Conservation (phyloP, 2,329 filamentous ascomycete species). For the Lithohypha guttulata region DNA sequence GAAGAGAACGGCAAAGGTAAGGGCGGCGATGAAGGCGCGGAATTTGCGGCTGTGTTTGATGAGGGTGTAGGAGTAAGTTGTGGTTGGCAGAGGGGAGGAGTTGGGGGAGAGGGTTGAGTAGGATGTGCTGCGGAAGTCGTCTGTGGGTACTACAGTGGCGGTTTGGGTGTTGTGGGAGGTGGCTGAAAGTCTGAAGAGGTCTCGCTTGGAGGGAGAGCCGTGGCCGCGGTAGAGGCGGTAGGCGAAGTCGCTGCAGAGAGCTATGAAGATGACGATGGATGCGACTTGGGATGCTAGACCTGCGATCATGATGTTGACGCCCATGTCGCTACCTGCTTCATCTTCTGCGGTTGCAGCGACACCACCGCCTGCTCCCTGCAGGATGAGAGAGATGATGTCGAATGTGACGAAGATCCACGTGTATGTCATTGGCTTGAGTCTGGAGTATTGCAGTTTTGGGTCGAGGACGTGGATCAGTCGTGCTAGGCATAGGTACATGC, state of each 20-base stretch:
- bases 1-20: conserved; percentile 27
- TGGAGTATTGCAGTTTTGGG: conserved; percentile 22
- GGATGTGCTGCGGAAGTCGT: background rate
- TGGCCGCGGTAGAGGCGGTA: conserved; percentile 25
- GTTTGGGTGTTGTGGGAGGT: background rate
- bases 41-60: conserved; percentile 29
- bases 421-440: conserved; percentile 26
- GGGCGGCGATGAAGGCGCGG: conserved; percentile 24
- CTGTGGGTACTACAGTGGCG: background rate
- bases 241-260: conserved; percentile 42
- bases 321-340: conserved; percentile 28
- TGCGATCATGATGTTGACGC: conserved; percentile 55
- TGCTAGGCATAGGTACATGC: conserved; percentile 51
- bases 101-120: too few relatives aligned
- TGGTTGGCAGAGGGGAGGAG: background rate
- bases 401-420: conserved; percentile 47
- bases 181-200: conserved; percentile 21
- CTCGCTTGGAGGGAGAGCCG: conserved; percentile 13
- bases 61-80: background rate
- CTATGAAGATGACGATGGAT: conserved; percentile 42
- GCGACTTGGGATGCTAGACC: conserved; percentile 28
- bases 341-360: conserved; percentile 37
- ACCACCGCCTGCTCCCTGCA: conserved; percentile 52
- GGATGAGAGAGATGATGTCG: conserved; percentile 49
- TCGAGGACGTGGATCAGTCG: conserved; percentile 30